These are phyloP conservation scores for Oryza glaberrima DNA, from an alignment of 176 grass and related monocot genomes.

Conservation along the genomic window DNA sequence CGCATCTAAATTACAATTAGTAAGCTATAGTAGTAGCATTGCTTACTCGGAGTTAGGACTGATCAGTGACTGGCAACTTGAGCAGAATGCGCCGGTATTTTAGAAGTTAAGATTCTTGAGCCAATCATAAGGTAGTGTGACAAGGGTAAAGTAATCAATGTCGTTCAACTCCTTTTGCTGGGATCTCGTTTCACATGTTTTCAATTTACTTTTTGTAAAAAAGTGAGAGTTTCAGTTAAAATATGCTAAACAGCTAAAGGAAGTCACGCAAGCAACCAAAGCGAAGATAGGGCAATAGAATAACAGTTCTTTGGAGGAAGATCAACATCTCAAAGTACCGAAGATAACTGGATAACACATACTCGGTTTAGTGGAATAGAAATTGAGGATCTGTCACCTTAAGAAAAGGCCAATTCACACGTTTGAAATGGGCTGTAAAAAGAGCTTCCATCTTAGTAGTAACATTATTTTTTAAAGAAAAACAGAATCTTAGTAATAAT, in stretches of 20 bases:
- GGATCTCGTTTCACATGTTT: not conserved
- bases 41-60: not conserved
- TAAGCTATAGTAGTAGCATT: not conserved
- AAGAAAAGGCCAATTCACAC: not conserved
- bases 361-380: not conserved
- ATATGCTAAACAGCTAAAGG: too few relatives aligned
- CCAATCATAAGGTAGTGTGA: not conserved
- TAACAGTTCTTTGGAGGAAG: not conserved
- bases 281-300: not conserved
- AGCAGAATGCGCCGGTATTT: conserved; percentile 19
- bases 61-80: not conserved
- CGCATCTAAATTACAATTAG: not conserved
- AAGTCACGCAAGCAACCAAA: not conserved
- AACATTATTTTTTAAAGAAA: not conserved
- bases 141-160: not conserved
- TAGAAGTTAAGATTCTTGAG: not conserved
- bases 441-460: not conserved
- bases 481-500: too few relatives aligned
- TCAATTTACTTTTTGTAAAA: not conserved
- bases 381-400: not conserved
- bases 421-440: not conserved
- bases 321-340: not conserved
- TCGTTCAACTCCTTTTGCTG: not conserved
- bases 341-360: not conserved
- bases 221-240: not conserved